phyloP scores from a whole-genome alignment of 1,284 basidiomycete genomes.

The Naganishia albida region DNA sequence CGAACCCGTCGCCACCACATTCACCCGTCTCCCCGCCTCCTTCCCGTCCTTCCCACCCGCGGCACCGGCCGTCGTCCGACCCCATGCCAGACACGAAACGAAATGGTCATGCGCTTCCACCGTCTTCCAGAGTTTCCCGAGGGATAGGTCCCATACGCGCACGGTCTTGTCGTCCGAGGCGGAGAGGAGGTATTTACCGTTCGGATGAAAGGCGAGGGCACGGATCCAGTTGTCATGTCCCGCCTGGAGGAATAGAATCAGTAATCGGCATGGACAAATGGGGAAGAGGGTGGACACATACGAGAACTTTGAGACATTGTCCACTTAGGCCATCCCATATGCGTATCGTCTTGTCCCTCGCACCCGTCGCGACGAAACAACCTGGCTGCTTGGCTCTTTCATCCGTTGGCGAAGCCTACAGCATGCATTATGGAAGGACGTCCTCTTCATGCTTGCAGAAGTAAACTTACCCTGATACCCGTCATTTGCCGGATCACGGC shows the following conservation, averaged over 20 bases:
- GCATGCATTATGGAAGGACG: background rate
- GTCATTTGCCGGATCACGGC: conserved; percentile 73
- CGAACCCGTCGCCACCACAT: conserved; percentile 77
- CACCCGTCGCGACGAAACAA: conserved; percentile 74
- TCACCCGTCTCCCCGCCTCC: conserved; percentile 64
- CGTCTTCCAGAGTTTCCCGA: conserved; percentile 72
- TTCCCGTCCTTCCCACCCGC: conserved; percentile 52
- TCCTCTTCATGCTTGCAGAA: background rate
- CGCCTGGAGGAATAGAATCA: conserved; percentile 56
- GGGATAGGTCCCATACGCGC: conserved; percentile 81
- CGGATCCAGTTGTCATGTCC: conserved; percentile 85
- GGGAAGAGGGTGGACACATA: conserved; percentile 37
- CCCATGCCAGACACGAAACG: conserved; percentile 79
- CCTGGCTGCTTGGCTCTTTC: conserved; percentile 54
- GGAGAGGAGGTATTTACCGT: conserved; percentile 80
- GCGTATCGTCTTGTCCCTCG: conserved; percentile 78
- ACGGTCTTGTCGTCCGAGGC: conserved; percentile 89
- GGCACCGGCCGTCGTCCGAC: conserved; percentile 59
- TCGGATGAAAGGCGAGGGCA: conserved; percentile 78
- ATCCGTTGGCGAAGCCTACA: conserved; percentile 41
- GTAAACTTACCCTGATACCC: conserved; percentile 63
- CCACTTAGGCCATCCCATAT: conserved; percentile 81
- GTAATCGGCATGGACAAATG: too few species aligned
- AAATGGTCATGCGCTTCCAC: conserved; percentile 86
- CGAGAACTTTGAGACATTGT: conserved; percentile 68